Evolutionary conservation across 2,329 filamentous ascomycete genomes (phyloP).

Genomic region (Aspergillus neotritici): DNA sequence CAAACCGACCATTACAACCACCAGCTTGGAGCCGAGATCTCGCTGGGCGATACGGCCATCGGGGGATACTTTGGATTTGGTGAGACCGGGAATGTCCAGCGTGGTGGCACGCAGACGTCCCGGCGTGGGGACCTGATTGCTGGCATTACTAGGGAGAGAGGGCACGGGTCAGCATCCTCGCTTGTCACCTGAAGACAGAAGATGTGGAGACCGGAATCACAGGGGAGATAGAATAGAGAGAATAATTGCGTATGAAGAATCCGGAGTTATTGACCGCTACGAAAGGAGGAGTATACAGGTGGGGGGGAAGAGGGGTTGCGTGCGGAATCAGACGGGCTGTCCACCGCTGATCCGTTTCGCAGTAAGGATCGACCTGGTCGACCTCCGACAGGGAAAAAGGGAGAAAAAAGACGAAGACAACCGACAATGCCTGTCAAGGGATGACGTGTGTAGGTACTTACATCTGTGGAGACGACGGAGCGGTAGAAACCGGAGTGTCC

Average conservation of each 20-base stretch:
- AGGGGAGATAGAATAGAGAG: background rate
- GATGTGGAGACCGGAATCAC: background rate
- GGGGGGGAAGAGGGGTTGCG: too few species aligned
- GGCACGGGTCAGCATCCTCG: background rate
- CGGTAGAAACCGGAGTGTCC: conserved; percentile 59
- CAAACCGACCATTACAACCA: conserved; percentile 97
- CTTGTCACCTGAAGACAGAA: too few species aligned
- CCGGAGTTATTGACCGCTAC: too few species aligned
- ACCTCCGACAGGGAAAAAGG: too few species aligned
- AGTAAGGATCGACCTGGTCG: too few species aligned
- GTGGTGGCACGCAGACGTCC: conserved; percentile 82
- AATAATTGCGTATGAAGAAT: background rate
- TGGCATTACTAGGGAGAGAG: conserved; percentile 17
- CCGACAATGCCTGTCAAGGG: conserved; percentile 2
- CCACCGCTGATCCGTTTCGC: too few species aligned
- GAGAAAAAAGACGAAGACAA: too few species aligned
- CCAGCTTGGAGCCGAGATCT: conserved; percentile 92
- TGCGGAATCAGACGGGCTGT: too few species aligned
- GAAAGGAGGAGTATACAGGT: too few species aligned
- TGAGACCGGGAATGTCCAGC: conserved; percentile 93
- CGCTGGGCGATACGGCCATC: conserved; percentile 90
- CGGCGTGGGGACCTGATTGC: conserved; percentile 54
- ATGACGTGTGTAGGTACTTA: conserved; percentile 35
- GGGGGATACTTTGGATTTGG: conserved; percentile 88
- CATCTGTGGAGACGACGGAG: conserved; percentile 58